Conservation (phyloP, 768 basidiomycete genomes). For the Auricularia auricula-judae region DNA sequence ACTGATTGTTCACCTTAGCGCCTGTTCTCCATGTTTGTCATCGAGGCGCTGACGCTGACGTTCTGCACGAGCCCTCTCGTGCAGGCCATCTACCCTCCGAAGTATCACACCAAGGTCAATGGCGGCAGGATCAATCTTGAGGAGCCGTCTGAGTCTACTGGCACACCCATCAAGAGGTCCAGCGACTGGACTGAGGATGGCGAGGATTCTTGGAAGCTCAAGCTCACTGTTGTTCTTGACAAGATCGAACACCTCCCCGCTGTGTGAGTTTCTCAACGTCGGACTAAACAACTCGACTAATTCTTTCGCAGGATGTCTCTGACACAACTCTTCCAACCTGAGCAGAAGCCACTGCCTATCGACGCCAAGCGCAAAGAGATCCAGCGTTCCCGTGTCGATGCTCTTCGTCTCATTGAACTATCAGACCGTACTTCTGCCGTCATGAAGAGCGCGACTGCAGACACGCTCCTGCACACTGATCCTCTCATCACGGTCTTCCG, state of each 20-base stretch:
- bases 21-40: constrained; percentile 84
- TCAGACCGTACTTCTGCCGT: constrained; percentile 82
- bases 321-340: constrained; percentile 53
- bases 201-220: constrained; percentile 27
- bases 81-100: constrained; percentile 61
- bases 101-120: constrained; percentile 28
- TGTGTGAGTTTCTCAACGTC: constrained; percentile 17
- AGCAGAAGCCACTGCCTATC: not conserved
- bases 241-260: constrained; percentile 72
- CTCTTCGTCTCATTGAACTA: constrained; percentile 81
- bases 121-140: constrained; percentile 4
- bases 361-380: not conserved
- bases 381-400: constrained; percentile 35
- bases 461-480: constrained; percentile 57
- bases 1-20: constrained; percentile 19
- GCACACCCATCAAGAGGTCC: not conserved
- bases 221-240: constrained; percentile 67
- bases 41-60: constrained; percentile 66
- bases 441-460: constrained; percentile 68
- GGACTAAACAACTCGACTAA: too few species aligned
- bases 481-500: constrained; percentile 62
- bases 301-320: constrained; percentile 45
- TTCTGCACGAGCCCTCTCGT: constrained; percentile 81
- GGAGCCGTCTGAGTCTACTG: not conserved
- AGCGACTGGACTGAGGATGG: not conserved